phyloP scores from a whole-genome alignment of 306 rosid species.

The Aeschynomene evenia region DNA sequence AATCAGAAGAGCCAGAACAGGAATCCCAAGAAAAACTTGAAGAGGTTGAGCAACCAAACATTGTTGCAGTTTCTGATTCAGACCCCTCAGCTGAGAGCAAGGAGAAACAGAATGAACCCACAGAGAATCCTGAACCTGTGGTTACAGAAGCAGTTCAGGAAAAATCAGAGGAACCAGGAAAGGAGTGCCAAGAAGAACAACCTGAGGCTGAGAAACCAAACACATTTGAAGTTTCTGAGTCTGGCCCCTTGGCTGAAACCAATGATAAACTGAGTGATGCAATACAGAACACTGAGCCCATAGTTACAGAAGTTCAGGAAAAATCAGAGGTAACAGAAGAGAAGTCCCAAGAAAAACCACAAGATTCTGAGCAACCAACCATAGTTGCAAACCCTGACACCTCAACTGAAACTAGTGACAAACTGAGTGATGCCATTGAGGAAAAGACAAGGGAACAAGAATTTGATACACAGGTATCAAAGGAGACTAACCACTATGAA shows the following conservation, averaged over 20 bases:
- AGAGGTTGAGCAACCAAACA: background rate
- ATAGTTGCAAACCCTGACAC: background rate
- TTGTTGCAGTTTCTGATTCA: background rate
- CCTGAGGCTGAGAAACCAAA: background rate
- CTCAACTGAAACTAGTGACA: constrained; percentile 19
- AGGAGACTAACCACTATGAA: background rate
- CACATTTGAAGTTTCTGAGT: background rate
- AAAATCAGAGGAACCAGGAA: background rate
- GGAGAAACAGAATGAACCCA: background rate
- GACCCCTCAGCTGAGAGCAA: background rate
- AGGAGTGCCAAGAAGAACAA: background rate
- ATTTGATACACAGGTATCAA: background rate
- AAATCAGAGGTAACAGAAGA: too few relatives aligned
- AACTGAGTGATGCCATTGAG: background rate
- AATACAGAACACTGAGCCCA: background rate
- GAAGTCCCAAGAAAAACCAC: too few relatives aligned
- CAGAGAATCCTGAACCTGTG: background rate
- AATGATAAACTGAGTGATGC: constrained; percentile 20
- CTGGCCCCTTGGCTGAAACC: background rate
- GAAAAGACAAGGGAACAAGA: constrained; percentile 16
- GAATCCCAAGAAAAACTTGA: background rate
- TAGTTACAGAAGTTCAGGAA: too few relatives aligned
- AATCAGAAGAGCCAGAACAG: background rate
- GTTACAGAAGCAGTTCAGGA: background rate
- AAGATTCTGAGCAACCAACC: background rate